Conservation (phyloP, 805 yeast species). For the Candida boidinii region DNA sequence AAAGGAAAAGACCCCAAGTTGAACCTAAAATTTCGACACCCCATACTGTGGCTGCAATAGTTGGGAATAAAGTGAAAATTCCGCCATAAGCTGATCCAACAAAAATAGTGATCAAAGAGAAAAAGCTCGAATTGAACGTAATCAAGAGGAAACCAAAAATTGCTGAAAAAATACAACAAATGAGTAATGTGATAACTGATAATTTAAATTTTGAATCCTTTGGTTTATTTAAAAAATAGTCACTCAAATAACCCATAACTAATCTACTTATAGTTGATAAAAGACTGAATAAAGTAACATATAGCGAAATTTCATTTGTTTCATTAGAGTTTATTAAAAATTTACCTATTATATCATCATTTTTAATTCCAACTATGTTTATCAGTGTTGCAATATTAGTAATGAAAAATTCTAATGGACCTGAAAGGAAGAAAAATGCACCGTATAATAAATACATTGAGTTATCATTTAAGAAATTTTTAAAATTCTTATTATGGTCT, state of each 20-base stretch:
- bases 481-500: conserved; percentile 18
- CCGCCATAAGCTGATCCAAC: conserved; percentile 78
- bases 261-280: conserved; percentile 65
- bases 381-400: conserved; percentile 72
- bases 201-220: conserved; percentile 5
- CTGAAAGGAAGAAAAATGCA: conserved; percentile 60
- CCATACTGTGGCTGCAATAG: conserved; percentile 73
- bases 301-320: conserved; percentile 26
- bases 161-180: conserved; percentile 1
- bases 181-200: conserved; percentile 5
- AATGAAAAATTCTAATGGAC: conserved; percentile 80
- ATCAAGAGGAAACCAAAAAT: conserved; percentile 4
- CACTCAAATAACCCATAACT: conserved; percentile 56
- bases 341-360: conserved; percentile 6
- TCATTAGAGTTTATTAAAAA: not conserved
- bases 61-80: conserved; percentile 73
- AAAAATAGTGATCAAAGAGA: conserved; percentile 28
- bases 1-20: conserved; percentile 81
- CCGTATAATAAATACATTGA: conserved; percentile 57
- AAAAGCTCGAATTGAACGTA: conserved; percentile 8
- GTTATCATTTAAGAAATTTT: conserved; percentile 35
- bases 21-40: conserved; percentile 83
- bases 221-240: conserved; percentile 31
- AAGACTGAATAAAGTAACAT: conserved; percentile 51
- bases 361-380: conserved; percentile 24